Evolutionary conservation across 2,329 filamentous ascomycete species (phyloP).

Genomic region (Coniochaeta pulveracea): DNA sequence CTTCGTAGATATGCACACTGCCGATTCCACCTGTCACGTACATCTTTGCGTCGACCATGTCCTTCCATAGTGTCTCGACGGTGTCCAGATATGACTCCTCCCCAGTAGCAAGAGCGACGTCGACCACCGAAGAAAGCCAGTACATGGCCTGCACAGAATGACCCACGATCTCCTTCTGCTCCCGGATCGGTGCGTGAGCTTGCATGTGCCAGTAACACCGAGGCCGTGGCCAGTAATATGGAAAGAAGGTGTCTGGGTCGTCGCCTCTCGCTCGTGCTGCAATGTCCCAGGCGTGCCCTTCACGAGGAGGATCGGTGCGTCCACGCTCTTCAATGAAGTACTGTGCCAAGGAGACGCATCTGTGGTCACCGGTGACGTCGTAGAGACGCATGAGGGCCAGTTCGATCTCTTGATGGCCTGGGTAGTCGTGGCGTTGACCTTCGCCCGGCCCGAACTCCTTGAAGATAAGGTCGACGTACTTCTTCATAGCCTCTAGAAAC

Average conservation of each 20-base stretch:
- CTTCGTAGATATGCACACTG: conserved; percentile 44
- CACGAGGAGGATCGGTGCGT: conserved; percentile 33
- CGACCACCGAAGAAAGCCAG: conserved; percentile 44
- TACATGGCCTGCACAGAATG: conserved; percentile 51
- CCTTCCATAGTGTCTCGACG: conserved; percentile 39
- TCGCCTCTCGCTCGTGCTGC: conserved; percentile 40
- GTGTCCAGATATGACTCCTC: conserved; percentile 17
- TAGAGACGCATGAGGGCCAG: conserved; percentile 26
- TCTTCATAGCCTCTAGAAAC: conserved; percentile 39
- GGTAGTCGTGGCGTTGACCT: conserved; percentile 43
- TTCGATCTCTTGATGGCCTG: conserved; percentile 46
- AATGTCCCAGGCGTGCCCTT: conserved; percentile 38
- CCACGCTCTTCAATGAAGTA: conserved; percentile 49
- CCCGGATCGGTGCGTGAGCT: conserved; percentile 39
- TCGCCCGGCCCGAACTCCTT: conserved; percentile 36
- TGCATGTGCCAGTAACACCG: conserved; percentile 38
- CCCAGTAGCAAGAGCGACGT: conserved; percentile 24
- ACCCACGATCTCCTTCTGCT: conserved; percentile 43
- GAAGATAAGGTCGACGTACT: conserved; percentile 40
- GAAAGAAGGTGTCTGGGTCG: conserved; percentile 25
- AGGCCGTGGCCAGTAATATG: conserved; percentile 31
- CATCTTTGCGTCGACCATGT: conserved; percentile 51
- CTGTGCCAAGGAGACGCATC: conserved; percentile 30
- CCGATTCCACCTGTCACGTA: conserved; percentile 52
- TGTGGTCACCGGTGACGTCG: conserved; percentile 19